Conservation (phyloP, 1,284 basidiomycete genomes). For the Cryptococcus hybrid region DNA sequence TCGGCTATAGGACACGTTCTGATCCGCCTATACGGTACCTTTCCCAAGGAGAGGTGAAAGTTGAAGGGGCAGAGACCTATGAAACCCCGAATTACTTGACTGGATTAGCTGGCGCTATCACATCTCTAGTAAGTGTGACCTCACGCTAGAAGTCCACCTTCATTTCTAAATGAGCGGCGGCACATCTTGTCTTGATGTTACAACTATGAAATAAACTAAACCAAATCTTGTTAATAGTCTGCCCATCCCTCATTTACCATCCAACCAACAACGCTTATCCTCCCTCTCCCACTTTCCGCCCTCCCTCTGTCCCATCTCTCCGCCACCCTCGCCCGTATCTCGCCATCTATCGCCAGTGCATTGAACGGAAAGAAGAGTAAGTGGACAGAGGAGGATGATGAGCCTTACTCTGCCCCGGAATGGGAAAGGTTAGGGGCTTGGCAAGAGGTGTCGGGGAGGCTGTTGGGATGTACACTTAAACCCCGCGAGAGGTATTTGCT, state of each 20-base stretch:
- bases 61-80: conserved; percentile 10
- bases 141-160: conserved; percentile 4
- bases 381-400: conserved; percentile 43
- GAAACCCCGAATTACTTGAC: conserved; percentile 43
- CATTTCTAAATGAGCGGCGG: too few relatives aligned
- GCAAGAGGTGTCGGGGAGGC: conserved; percentile 15
- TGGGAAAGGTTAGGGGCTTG: conserved; percentile 20
- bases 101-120: conserved; percentile 33
- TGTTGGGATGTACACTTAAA: conserved; percentile 34
- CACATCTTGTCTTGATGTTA: too few relatives aligned
- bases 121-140: conserved; percentile 21
- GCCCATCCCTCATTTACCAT: conserved; percentile 23
- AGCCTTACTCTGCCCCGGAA: conserved; percentile 34
- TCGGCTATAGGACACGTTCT: neutral
- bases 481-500: neutral
- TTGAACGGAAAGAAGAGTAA: neutral
- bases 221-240: conserved; percentile 10
- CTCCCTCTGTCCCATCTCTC: conserved; percentile 7
- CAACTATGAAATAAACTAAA: too few relatives aligned
- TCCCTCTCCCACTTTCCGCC: conserved; percentile 38
- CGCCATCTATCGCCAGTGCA: neutral
- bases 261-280: conserved; percentile 15
- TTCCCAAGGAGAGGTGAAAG: neutral
- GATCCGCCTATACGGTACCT: conserved; percentile 28
- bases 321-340: conserved; percentile 9